Evolutionary conservation across 1,284 basidiomycete genomes (phyloP).

Genomic region (Takashimella koratensis): DNA sequence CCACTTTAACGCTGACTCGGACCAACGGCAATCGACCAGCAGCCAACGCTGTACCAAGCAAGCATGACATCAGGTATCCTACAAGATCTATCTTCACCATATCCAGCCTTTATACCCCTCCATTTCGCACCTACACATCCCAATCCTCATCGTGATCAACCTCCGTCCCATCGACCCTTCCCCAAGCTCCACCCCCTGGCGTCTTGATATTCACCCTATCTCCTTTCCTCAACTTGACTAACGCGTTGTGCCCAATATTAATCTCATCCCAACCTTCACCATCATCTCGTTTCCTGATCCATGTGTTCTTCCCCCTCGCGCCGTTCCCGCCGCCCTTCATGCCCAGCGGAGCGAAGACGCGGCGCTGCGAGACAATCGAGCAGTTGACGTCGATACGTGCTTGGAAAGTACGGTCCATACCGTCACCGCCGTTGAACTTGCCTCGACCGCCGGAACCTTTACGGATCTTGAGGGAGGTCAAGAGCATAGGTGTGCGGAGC

Average conservation of each 20-base stretch:
- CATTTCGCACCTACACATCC: not conserved
- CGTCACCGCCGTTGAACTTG: constrained; percentile 77
- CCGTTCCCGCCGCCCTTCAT: constrained; percentile 27
- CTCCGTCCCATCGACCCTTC: constrained; percentile 3
- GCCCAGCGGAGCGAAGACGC: constrained; percentile 31
- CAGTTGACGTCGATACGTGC: constrained; percentile 81
- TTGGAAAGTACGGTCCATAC: constrained; percentile 82
- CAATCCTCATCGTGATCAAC: not conserved
- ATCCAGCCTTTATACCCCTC: too few relatives aligned
- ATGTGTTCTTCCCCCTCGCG: constrained; percentile 26
- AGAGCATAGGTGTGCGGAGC: constrained; percentile 67
- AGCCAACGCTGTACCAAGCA: too few relatives aligned
- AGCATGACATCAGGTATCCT: too few relatives aligned
- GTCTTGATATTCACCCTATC: constrained; percentile 34
- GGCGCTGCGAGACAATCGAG: constrained; percentile 57
- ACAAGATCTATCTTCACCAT: too few relatives aligned
- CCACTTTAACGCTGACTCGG: too few relatives aligned
- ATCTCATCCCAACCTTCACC: constrained; percentile 52
- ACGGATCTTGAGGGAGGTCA: constrained; percentile 76
- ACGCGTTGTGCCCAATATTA: constrained; percentile 13
- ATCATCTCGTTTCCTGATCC: constrained; percentile 52
- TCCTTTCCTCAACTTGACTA: constrained; percentile 22
- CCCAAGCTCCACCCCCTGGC: constrained; percentile 37
- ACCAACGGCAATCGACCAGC: too few relatives aligned
- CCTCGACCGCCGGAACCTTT: constrained; percentile 76